Evolutionary conservation across 352 stramenopile genomes (phyloP).

Genomic region (Globisporangium solare): DNA sequence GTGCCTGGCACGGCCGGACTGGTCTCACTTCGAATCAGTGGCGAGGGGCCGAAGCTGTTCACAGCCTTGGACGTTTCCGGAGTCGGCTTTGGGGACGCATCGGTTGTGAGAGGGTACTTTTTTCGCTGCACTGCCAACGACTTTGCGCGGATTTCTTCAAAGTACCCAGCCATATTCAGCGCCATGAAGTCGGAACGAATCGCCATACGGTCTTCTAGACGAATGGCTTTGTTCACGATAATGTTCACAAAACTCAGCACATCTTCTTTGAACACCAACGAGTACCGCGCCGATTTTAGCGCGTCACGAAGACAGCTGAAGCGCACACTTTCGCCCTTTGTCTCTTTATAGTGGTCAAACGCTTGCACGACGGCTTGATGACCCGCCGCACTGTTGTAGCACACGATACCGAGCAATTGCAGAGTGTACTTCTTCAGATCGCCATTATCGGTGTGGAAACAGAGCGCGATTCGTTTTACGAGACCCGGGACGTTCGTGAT

Average conservation of each 20-base stretch:
- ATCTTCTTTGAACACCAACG: slow-evolving; percentile 85
- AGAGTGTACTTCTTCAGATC: slow-evolving; percentile 82
- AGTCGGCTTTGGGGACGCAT: slow-evolving; percentile 14
- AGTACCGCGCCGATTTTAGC: slow-evolving; percentile 79
- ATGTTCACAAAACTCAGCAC: slow-evolving; percentile 88
- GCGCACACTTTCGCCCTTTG: slow-evolving; percentile 71
- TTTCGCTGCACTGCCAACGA: slow-evolving; percentile 72
- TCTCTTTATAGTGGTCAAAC: slow-evolving; percentile 82
- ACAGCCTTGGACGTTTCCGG: slow-evolving; percentile 5
- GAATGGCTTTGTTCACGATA: slow-evolving; percentile 86
- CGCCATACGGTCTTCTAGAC: slow-evolving; percentile 71
- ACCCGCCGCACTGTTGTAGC: slow-evolving; percentile 82
- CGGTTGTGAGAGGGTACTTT: slow-evolving; percentile 47
- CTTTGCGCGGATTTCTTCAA: slow-evolving; percentile 84
- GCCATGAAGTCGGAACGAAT: slow-evolving; percentile 84
- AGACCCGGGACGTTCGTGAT: slow-evolving; percentile 79
- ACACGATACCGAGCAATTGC: slow-evolving; percentile 79
- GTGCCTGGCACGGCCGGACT: not conserved
- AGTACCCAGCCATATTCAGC: slow-evolving; percentile 82
- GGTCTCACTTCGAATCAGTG: slow-evolving; percentile 10
- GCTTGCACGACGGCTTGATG: slow-evolving; percentile 77
- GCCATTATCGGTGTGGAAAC: slow-evolving; percentile 81
- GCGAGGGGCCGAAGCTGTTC: slow-evolving; percentile 4
- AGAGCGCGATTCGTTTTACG: slow-evolving; percentile 74
- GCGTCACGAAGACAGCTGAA: slow-evolving; percentile 81